Evolutionary conservation across 164 flowering plant genomes (phyloP), one percentile per base, ranked within the genome.

Genomic region (Magnolia kwangsiensis): DNA sequence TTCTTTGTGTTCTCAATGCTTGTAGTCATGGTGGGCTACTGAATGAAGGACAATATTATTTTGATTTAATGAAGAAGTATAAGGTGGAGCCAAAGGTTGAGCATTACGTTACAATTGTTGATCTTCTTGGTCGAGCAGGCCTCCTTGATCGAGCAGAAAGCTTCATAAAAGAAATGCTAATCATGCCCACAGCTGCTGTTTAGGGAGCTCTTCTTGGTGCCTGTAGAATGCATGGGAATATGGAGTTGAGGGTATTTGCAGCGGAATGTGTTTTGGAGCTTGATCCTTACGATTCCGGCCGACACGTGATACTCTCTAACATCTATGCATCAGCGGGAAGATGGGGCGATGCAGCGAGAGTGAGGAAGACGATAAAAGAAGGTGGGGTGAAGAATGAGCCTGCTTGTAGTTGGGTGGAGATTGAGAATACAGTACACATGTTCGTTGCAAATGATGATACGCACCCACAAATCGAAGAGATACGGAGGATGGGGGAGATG

Each of bases 331-430:
- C 84, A 65, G 89, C 89, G 59, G 90, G 91, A 51, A 84, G 86
- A 77, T 86, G 85, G 88, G 67, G 65, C 24, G 91, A 90, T 31
- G 93, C 83, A 69, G 90, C 89, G 0, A 83, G 76, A 72, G 88
- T 86, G 78, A 81, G 92, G 76, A 84, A 82, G 82, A 75, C 82
- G 84, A 87, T 89, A 90, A 87, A 81, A 77, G 86, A 82, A 50
- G 78, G 79, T 68, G 90, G 89, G 24, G 89, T 88, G 73, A 89
- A 88, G 80, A 91, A 87, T 71, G 89, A 88, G 78, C 95, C 92
- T 68, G 92, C 90, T 74, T 86, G 88, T 79, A 91, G 95, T 80
- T 91, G 91, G 95, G 90, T 91, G 63, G 91, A 91, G 83, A 84
- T 89, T 45, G 90, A 85, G 82, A 89, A 88, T 73, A 74, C 77